Conservation (phyloP, 305 asterid species). For the Nicotiana rustica region DNA sequence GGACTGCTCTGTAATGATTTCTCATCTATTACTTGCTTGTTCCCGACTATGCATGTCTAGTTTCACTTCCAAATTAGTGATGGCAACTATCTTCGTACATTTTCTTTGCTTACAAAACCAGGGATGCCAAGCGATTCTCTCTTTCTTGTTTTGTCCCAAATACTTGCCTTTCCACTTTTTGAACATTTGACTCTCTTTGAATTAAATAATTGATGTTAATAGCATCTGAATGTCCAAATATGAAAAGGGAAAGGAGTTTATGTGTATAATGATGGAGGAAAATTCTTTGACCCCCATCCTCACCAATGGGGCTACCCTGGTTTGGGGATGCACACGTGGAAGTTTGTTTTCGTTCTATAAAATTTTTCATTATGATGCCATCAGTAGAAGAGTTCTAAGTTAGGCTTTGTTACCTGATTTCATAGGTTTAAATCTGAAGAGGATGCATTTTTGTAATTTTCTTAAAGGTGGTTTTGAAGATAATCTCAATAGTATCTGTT, state of each 20-base stretch:
- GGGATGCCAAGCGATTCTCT: no score
- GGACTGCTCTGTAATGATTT: not conserved
- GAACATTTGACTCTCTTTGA: not conserved
- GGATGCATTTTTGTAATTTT: not conserved
- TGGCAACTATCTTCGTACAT: not conserved
- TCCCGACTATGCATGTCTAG: not conserved
- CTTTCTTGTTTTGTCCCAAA: not conserved
- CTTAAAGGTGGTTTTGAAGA: not conserved
- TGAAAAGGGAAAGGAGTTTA: not conserved
- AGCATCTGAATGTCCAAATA: not conserved
- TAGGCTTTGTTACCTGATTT: not conserved
- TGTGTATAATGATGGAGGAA: no score
- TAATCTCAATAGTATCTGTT: not conserved
- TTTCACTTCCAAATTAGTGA: not conserved
- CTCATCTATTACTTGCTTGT: constrained; percentile 14
- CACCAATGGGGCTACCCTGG: not conserved
- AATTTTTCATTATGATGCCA: not conserved
- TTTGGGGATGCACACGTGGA: not conserved
- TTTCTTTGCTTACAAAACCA: not conserved
- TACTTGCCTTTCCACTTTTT: not conserved
- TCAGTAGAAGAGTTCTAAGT: not conserved
- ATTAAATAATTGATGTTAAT: not conserved
- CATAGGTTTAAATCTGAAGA: not conserved
- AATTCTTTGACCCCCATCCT: not conserved
- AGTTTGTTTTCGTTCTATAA: not conserved